These are phyloP conservation scores for Inosperma sp. DNA, from an alignment of 768 basidiomycete species.

Conservation along the genomic window DNA sequence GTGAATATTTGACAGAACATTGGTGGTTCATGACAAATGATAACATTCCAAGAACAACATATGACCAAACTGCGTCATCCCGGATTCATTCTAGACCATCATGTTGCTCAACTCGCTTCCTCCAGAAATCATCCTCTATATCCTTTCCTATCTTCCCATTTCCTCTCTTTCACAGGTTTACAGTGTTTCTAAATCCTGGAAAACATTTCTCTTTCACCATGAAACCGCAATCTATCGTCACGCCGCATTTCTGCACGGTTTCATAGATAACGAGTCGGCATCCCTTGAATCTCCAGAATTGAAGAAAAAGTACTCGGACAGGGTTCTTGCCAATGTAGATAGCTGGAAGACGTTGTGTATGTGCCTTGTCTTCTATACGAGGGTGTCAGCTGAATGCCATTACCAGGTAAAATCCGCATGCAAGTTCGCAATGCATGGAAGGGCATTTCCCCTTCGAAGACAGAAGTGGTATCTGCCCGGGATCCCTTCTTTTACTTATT, in stretches of 20 bases:
- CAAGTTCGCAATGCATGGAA: conserved; percentile 50
- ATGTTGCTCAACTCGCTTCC: conserved; percentile 45
- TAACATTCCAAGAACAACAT: too few species aligned
- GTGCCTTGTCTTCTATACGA: conserved; percentile 16
- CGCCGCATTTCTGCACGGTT: conserved; percentile 50
- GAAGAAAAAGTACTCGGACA: conserved; percentile 26
- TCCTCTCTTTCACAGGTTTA: conserved; percentile 34
- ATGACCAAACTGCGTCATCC: too few species aligned
- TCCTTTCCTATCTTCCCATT: conserved; percentile 49
- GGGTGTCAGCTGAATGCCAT: conserved; percentile 5
- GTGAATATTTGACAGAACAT: too few species aligned
- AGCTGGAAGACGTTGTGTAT: conserved; percentile 63
- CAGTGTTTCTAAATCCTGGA: conserved; percentile 44
- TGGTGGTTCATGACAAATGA: too few species aligned
- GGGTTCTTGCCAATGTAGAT: conserved; percentile 34
- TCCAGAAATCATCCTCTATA: conserved; percentile 49
- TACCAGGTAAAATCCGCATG: conserved; percentile 42
- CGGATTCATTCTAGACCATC: background rate
- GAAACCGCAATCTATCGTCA: conserved; percentile 52
- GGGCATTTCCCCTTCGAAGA: conserved; percentile 43
- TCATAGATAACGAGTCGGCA: conserved; percentile 28
- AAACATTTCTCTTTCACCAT: conserved; percentile 43
- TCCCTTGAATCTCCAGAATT: conserved; percentile 23
- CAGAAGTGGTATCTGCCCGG: too few species aligned
- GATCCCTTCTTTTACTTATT: conserved; percentile 28